phyloP scores from a whole-genome alignment of 2,329 filamentous ascomycete genomes.

The Hymenoscyphus infarciens region DNA sequence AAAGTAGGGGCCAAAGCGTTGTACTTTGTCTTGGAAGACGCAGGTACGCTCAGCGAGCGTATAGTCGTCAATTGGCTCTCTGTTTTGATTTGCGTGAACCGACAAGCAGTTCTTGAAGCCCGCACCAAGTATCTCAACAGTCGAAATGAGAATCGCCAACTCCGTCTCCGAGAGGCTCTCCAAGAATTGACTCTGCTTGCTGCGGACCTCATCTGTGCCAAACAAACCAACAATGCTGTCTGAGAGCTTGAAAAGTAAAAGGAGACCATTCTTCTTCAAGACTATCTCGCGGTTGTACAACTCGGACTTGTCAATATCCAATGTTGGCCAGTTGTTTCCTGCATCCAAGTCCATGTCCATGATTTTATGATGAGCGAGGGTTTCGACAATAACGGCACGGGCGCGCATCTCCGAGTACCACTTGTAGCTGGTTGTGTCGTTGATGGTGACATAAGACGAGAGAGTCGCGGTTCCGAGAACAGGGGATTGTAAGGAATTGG shows the following conservation, averaged over 20 bases:
- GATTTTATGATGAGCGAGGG: slow-evolving; percentile 24
- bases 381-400: slow-evolving; percentile 19
- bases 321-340: slow-evolving; percentile 22
- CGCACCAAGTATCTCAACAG: slow-evolving; percentile 30
- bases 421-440: slow-evolving; percentile 17
- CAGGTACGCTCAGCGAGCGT: slow-evolving; percentile 28
- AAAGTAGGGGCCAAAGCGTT: slow-evolving; percentile 29
- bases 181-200: slow-evolving; percentile 22
- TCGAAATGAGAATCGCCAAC: slow-evolving; percentile 24
- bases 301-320: slow-evolving; percentile 19
- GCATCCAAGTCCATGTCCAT: slow-evolving; percentile 22
- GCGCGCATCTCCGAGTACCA: slow-evolving; percentile 26
- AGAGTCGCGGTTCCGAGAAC: slow-evolving; percentile 13
- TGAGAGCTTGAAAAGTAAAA: slow-evolving; percentile 23
- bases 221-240: slow-evolving; percentile 24
- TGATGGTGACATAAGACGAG: slow-evolving; percentile 9
- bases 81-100: not conserved
- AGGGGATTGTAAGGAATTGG: slow-evolving; percentile 14
- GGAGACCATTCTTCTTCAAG: slow-evolving; percentile 23
- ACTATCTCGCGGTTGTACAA: slow-evolving; percentile 8
- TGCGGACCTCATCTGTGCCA: slow-evolving; percentile 15
- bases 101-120: slow-evolving; percentile 18
- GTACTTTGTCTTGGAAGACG: slow-evolving; percentile 29
- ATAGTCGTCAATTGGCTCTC: slow-evolving; percentile 7
- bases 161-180: slow-evolving; percentile 19